Percentiles rank a stretch among this genome's conserved stretches.
These are phyloP conservation scores for Jackrogersella minutella DNA, from an alignment of 495 filamentous ascomycete genomes.

Conservation along the genomic window DNA sequence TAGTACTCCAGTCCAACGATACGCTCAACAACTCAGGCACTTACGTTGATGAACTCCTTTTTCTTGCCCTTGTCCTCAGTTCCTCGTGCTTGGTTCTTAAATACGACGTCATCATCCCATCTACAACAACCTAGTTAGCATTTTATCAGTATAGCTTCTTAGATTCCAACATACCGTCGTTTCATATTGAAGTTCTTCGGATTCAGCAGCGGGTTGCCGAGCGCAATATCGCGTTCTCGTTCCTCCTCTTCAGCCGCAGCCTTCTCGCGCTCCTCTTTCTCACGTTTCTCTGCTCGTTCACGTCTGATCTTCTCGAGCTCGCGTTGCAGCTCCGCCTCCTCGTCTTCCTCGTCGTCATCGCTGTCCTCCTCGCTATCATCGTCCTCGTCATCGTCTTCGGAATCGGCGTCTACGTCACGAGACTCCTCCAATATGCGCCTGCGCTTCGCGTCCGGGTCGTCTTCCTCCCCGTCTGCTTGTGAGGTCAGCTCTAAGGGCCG, in stretches of 20 bases:
- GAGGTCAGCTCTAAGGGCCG: constrained; percentile 66
- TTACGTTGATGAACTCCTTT: constrained; percentile 95
- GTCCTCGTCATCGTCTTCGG: constrained; percentile 67
- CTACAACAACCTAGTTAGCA: constrained; percentile 58
- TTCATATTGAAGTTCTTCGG: constrained; percentile 76
- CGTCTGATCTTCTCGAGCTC: constrained; percentile 95
- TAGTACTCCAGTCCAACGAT: constrained; percentile 15
- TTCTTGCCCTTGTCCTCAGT: constrained; percentile 89
- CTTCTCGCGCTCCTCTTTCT: constrained; percentile 83
- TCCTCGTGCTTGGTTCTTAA: constrained; percentile 97
- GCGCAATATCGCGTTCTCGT: constrained; percentile 85
- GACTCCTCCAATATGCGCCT: constrained; percentile 88
- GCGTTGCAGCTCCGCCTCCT: constrained; percentile 86
- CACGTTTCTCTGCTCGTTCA: constrained; percentile 84
- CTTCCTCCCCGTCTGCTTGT: constrained; percentile 57
- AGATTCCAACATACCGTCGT: constrained; percentile 55
- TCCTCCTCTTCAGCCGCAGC: constrained; percentile 80
- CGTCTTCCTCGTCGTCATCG: constrained; percentile 84
- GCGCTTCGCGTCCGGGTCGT: constrained; percentile 84
- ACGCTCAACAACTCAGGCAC: constrained; percentile 39
- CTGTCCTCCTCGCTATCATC: constrained; percentile 79
- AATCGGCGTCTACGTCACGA: constrained; percentile 89
- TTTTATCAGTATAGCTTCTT: neutral
- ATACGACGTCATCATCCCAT: constrained; percentile 99
- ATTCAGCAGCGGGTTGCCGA: constrained; percentile 92